Evolutionary conservation across 1,284 basidiomycete species (phyloP).

Genomic region (Cystobasidium slooffiae): DNA sequence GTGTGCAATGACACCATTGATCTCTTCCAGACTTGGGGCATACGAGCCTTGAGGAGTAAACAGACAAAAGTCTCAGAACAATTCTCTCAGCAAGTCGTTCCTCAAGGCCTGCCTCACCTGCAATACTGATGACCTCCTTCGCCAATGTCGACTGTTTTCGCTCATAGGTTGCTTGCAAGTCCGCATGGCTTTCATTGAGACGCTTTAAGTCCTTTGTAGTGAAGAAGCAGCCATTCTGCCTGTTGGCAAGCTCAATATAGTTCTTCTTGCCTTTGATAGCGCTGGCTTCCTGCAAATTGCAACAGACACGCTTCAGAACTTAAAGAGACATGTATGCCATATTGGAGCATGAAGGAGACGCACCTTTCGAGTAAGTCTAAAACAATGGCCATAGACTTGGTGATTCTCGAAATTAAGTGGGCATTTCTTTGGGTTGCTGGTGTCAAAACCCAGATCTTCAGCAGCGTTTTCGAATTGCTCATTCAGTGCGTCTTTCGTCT

Average conservation of each 20-base stretch:
- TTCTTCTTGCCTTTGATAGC: constrained; percentile 69
- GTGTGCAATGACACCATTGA: constrained; percentile 85
- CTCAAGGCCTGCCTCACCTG: constrained; percentile 63
- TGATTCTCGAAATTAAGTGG: constrained; percentile 89
- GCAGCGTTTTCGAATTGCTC: constrained; percentile 77
- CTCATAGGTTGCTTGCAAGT: constrained; percentile 71
- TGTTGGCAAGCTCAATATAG: constrained; percentile 83
- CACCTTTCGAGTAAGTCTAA: constrained; percentile 84
- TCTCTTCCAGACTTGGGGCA: constrained; percentile 82
- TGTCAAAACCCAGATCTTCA: constrained; percentile 76
- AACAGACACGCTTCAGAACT: not conserved
- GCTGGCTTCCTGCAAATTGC: constrained; percentile 72
- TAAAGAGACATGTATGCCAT: not conserved
- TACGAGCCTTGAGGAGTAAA: constrained; percentile 64
- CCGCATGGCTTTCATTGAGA: constrained; percentile 74
- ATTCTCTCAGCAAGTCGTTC: not conserved
- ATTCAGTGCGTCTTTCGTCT: constrained; percentile 80
- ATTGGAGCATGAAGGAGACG: constrained; percentile 41
- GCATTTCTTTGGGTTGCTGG: constrained; percentile 75
- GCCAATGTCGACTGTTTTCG: constrained; percentile 81
- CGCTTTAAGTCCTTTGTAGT: constrained; percentile 77
- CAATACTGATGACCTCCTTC: constrained; percentile 90
- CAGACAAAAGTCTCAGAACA: not conserved
- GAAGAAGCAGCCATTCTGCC: constrained; percentile 88
- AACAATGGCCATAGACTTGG: constrained; percentile 86